These are phyloP conservation scores for Reticulascus tulasneorum DNA, from an alignment of 2,329 filamentous ascomycete genomes.

Conservation along the genomic window DNA sequence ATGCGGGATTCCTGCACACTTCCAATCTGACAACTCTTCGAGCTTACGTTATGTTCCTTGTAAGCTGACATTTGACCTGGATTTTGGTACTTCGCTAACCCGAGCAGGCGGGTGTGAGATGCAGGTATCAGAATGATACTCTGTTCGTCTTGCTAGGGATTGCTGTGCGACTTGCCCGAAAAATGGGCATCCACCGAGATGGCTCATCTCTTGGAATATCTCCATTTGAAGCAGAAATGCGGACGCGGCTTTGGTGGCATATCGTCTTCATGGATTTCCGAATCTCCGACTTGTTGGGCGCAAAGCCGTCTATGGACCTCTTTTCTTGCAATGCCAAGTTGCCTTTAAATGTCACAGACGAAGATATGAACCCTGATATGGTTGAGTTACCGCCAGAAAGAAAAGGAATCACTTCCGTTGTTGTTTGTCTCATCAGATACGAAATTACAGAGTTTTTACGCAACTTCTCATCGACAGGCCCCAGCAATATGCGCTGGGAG, in stretches of 20 bases:
- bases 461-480: too few relatives aligned
- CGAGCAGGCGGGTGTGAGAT: too few relatives aligned
- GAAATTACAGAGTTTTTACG: too few relatives aligned
- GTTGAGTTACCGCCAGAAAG: slow-evolving; percentile 41
- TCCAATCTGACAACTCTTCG: slow-evolving; percentile 24
- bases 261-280: slow-evolving; percentile 17
- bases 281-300: slow-evolving; percentile 4
- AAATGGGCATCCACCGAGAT: slow-evolving; percentile 19
- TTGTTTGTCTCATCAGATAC: too few relatives aligned
- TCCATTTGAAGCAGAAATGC: slow-evolving; percentile 23
- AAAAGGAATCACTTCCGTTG: too few relatives aligned
- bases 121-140: too few relatives aligned
- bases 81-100: slow-evolving; percentile 21
- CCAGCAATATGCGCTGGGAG: too few relatives aligned
- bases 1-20: slow-evolving; percentile 22
- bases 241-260: slow-evolving; percentile 23
- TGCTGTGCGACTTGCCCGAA: slow-evolving; percentile 20
- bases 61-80: too few relatives aligned
- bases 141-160: slow-evolving; percentile 17
- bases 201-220: slow-evolving; percentile 12
- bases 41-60: slow-evolving; percentile 25
- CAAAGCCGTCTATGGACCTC: slow-evolving; percentile 4
- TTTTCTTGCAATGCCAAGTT: slow-evolving; percentile 35
- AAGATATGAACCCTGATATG: slow-evolving; percentile 48
- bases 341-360: slow-evolving; percentile 55